Evolutionary conservation across 148 eudicot species (phyloP).

Genomic region (Rhododendron molle): DNA sequence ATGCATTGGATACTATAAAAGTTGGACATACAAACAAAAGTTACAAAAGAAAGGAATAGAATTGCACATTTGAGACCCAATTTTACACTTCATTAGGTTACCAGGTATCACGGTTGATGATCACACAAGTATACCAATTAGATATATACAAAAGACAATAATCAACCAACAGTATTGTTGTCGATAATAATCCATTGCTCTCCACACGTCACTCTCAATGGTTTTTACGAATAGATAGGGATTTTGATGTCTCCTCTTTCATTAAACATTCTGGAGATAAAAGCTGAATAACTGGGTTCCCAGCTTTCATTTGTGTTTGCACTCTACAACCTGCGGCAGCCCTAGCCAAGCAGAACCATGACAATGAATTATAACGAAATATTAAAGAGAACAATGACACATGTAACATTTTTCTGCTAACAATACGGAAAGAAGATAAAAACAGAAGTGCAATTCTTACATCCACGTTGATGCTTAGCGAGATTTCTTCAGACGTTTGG

Average conservation of each 20-base stretch:
- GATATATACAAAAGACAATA: not conserved
- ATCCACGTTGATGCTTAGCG: slow-evolving; percentile 24
- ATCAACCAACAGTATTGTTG: not conserved
- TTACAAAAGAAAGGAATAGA: not conserved
- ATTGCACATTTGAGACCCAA: not conserved
- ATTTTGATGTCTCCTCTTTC: not conserved
- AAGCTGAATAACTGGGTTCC: not conserved
- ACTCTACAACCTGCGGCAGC: not conserved
- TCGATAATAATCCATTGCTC: not conserved
- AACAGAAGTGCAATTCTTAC: slow-evolving; percentile 14
- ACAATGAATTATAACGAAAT: not conserved
- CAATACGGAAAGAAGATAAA: not conserved
- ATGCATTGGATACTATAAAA: not conserved
- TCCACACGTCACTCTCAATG: not conserved
- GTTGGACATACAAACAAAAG: not conserved
- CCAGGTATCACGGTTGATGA: not conserved
- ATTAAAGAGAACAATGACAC: not conserved
- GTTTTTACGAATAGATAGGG: not conserved
- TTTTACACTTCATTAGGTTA: not conserved
- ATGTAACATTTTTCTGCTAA: not conserved
- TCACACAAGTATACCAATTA: too few relatives aligned
- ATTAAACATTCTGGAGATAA: not conserved
- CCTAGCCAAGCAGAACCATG: not conserved
- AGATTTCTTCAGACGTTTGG: slow-evolving; percentile 54
- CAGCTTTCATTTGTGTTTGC: not conserved